phyloP scores from a whole-genome alignment of 805 yeast genomes.

The Myxozyma sirexii region DNA sequence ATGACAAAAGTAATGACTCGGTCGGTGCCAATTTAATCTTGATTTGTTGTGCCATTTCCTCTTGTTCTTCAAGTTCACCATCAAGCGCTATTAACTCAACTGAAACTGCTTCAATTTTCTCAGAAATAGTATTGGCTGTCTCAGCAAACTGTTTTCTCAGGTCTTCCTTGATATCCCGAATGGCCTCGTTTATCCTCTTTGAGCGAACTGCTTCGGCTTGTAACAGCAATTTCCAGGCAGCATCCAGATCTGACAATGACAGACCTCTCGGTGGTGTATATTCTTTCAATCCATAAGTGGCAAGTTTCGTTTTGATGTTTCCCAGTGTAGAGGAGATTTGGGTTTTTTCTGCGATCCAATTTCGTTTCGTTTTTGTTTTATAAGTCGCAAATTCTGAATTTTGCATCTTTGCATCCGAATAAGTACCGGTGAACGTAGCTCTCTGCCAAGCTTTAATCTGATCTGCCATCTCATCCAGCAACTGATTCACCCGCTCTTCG shows the following conservation, averaged over 20 bases:
- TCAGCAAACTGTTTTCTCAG: slow-evolving; percentile 42
- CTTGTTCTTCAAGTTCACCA: slow-evolving; percentile 47
- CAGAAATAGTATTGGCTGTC: slow-evolving; percentile 42
- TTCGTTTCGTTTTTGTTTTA: slow-evolving; percentile 41
- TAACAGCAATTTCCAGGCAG: slow-evolving; percentile 42
- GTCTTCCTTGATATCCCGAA: slow-evolving; percentile 42
- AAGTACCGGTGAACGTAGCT: slow-evolving; percentile 37
- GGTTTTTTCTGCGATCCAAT: slow-evolving; percentile 46
- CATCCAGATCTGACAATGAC: slow-evolving; percentile 40
- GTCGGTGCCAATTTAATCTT: slow-evolving; percentile 46
- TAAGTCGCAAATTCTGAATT: slow-evolving; percentile 38
- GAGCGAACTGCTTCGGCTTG: slow-evolving; percentile 43
- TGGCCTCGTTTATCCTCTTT: slow-evolving; percentile 40
- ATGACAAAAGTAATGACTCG: slow-evolving; percentile 38
- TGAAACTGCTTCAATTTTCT: slow-evolving; percentile 38
- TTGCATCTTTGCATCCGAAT: slow-evolving; percentile 39
- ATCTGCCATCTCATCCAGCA: slow-evolving; percentile 37
- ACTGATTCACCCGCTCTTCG: slow-evolving; percentile 40
- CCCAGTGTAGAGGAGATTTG: slow-evolving; percentile 44
- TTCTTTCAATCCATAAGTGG: slow-evolving; percentile 43
- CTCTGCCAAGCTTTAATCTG: slow-evolving; percentile 39
- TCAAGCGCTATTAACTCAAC: slow-evolving; percentile 34
- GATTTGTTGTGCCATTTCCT: slow-evolving; percentile 43
- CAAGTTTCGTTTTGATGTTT: slow-evolving; percentile 45
- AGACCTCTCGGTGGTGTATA: slow-evolving; percentile 45